A percentile compares a stretch with the other conserved stretches of the same genome.
phyloP scores from a whole-genome alignment of 2,329 filamentous ascomycete species.

The Cercospora brassicicola region DNA sequence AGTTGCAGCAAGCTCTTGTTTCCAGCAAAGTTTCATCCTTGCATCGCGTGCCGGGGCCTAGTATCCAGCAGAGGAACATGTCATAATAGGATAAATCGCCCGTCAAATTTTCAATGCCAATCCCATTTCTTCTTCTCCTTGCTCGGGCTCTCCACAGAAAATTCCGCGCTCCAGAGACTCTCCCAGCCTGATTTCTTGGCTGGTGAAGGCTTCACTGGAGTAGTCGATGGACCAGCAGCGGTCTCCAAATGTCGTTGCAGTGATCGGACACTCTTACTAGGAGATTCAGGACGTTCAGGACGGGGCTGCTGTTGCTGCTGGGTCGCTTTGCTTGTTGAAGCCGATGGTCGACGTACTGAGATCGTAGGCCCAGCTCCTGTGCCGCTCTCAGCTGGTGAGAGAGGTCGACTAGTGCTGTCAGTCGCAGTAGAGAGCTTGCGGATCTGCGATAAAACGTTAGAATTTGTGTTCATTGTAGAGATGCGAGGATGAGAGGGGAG shows the following conservation, averaged over 20 bases:
- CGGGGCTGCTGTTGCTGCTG: neutral
- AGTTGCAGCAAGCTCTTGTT: neutral
- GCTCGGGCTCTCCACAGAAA: conserved; percentile 36
- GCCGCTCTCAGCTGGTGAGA: neutral
- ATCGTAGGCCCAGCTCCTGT: neutral
- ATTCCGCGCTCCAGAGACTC: conserved; percentile 37
- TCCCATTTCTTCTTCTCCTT: conserved; percentile 31
- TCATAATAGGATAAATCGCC: neutral
- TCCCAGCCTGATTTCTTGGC: conserved; percentile 33
- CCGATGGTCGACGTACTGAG: conserved; percentile 11
- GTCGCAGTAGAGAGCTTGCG: conserved; percentile 18
- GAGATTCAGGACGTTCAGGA: conserved; percentile 32
- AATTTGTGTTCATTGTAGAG: neutral
- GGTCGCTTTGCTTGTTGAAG: conserved; percentile 17
- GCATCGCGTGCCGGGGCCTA: too few species aligned
- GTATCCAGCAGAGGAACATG: neutral
- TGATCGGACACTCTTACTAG: conserved; percentile 36
- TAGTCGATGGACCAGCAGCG: conserved; percentile 21
- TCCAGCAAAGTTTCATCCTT: neutral
- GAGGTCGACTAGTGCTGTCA: conserved; percentile 1
- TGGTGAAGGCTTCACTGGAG: conserved; percentile 19
- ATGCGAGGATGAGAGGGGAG: neutral
- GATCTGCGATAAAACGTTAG: conserved; percentile 18
- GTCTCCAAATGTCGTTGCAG: conserved; percentile 33
- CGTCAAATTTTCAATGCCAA: conserved; percentile 5